Base-by-base conservation (phyloP, 768 basidiomycete genomes). In the Leccinum incarnatum region DNA sequence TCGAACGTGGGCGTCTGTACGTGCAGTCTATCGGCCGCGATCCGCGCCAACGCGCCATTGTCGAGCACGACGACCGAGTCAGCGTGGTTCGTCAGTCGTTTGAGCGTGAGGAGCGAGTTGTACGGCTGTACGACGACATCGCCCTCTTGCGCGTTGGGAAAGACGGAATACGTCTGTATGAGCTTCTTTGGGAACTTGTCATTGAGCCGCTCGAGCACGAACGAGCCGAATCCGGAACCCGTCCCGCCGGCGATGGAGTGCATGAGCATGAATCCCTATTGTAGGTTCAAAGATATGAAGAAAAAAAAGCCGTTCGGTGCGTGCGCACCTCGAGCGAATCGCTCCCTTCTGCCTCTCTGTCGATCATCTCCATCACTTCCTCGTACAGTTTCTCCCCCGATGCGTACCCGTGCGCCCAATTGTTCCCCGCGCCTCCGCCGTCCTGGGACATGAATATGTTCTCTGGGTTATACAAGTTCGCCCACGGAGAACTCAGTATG, bases 41-140 rank as follows among this genome's bases (percentile, higher is more conserved):
- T 95, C 54, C 95, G 84, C 19, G 93, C 83, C 45, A 99, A 77
- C 30, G 97, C 97, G 23, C 94, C 91, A 68, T 99, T 98, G 66
- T 99, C 97, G 48, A 99, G 83, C 3, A 99, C 97, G 32, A 99
- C 93, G 42, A 98, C 96, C 5, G 91, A 92, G 72, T 99, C 97
- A 0, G 97, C 97, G 66, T 97, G 93, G 70, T 98, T 95, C 7
- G 93, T 91, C 36, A 99, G 79, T 11, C 97, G 84, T 71, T 97
- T 97, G 53, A 98, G 81, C 2, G 97, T 93, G 17, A 98, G 79
- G 52, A 99, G 74, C 1, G 93, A 93, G 73, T 99, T 99, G 76
- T 99, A 99, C 5, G 97, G 97, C 69, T 98, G 97, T 6, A 99
- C 97, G 54, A 99, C 95, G 57, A 99, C 95, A 65, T 98, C 97